A percentile compares a stretch with the other conserved stretches of the same genome.
Conservation (phyloP, 345 rosid species). For the Punica granatum region DNA sequence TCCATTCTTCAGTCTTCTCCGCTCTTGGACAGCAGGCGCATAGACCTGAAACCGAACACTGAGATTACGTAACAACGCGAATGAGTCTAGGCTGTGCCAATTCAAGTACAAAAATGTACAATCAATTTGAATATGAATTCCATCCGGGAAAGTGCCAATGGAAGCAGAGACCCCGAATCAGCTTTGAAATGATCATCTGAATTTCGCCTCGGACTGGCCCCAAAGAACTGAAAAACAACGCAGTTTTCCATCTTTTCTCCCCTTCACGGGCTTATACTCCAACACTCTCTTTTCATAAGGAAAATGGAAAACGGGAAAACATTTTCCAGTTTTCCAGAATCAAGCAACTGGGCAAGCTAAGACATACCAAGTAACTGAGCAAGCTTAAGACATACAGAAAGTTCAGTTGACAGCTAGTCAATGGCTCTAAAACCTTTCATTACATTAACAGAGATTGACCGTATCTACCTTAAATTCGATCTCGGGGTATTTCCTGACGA, state of each 20-base stretch:
- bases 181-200: background rate
- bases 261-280: background rate
- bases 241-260: background rate
- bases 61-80: background rate
- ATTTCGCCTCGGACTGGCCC: too few species aligned
- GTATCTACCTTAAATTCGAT: conserved; percentile 52
- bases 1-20: conserved; percentile 67
- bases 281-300: background rate
- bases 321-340: background rate
- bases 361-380: too few species aligned
- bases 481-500: conserved; percentile 49
- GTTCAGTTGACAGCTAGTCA: background rate
- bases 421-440: background rate
- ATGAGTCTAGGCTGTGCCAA: background rate
- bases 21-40: conserved; percentile 62
- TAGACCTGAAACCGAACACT: conserved; percentile 47
- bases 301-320: background rate
- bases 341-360: too few species aligned
- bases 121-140: background rate
- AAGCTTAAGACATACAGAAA: background rate
- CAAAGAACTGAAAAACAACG: too few species aligned
- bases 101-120: background rate
- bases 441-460: background rate
- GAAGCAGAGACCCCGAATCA: background rate
- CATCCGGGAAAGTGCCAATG: background rate